Conservation (phyloP, 306 rosid genomes). For the Ammopiptanthus mongolicus region DNA sequence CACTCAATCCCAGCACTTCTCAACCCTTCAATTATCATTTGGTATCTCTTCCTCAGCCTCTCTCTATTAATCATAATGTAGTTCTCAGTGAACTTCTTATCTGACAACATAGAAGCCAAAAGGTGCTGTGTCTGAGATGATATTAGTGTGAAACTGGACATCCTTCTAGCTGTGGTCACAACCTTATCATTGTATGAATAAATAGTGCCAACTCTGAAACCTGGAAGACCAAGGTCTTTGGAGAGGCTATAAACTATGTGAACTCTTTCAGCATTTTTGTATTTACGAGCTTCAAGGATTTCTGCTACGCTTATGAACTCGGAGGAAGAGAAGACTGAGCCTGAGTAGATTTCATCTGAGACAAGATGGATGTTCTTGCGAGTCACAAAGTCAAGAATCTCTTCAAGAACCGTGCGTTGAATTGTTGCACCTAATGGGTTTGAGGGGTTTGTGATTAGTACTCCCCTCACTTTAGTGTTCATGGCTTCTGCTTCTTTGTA, state of each 20-base stretch:
- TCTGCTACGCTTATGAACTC: conserved; percentile 76
- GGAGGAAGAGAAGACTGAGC: conserved; percentile 59
- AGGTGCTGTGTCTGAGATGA: conserved; percentile 87
- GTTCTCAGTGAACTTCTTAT: conserved; percentile 46
- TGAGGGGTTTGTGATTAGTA: conserved; percentile 85
- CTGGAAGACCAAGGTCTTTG: conserved; percentile 88
- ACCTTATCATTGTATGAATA: conserved; percentile 82
- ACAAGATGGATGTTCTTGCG: conserved; percentile 82
- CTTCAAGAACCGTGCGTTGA: conserved; percentile 48
- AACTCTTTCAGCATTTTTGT: conserved; percentile 56
- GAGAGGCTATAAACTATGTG: conserved; percentile 96
- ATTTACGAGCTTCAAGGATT: conserved; percentile 37
- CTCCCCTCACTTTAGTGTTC: conserved; percentile 57
- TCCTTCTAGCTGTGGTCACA: conserved; percentile 77
- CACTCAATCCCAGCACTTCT: conserved; percentile 65
- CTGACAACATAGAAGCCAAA: conserved; percentile 69
- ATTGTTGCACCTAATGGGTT: conserved; percentile 81
- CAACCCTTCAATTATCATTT: conserved; percentile 69
- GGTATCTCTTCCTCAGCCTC: conserved; percentile 61
- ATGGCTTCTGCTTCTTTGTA: conserved; percentile 43
- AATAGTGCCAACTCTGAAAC: conserved; percentile 81
- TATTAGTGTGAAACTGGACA: conserved; percentile 88
- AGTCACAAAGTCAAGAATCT: conserved; percentile 57
- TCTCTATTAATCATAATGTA: conserved; percentile 62
- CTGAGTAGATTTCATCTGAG: conserved; percentile 94